phyloP scores from a whole-genome alignment of 208 protist species.

The Acanthamoeba healyi region DNA sequence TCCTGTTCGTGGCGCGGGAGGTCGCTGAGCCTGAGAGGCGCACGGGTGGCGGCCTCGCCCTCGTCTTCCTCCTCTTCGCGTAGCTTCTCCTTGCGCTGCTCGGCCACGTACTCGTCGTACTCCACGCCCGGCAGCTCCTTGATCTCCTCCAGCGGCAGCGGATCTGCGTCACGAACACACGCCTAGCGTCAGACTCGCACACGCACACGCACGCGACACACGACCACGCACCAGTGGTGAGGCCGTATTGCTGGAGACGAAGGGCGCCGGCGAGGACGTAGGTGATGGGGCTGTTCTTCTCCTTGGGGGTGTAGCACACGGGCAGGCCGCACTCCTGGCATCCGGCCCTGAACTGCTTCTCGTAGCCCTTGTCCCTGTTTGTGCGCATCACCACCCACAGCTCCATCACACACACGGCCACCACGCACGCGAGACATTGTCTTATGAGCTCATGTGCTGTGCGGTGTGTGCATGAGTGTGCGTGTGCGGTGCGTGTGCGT shows the following conservation, averaged over 20 bases:
- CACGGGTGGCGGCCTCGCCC: too few relatives aligned
- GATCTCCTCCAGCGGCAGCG: slow-evolving; percentile 31
- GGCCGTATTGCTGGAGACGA: slow-evolving; percentile 49
- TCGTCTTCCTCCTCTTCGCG: neutral
- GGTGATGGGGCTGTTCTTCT: slow-evolving; percentile 42
- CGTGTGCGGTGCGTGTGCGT: neutral
- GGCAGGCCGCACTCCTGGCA: slow-evolving; percentile 52
- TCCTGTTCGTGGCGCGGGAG: slow-evolving; percentile 43
- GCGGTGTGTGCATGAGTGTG: neutral
- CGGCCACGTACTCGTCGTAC: slow-evolving; percentile 50
- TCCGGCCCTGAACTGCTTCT: slow-evolving; percentile 48
- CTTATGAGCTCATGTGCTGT: neutral
- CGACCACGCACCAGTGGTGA: neutral
- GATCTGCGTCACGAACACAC: neutral
- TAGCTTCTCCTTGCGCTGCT: slow-evolving; percentile 53
- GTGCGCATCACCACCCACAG: neutral
- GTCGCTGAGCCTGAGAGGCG: slow-evolving; percentile 28
- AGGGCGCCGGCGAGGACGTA: slow-evolving; percentile 52
- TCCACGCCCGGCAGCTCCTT: slow-evolving; percentile 63
- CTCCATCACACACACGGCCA: neutral
- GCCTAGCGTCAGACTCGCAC: neutral
- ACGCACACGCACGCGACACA: neutral
- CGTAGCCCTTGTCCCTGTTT: slow-evolving; percentile 52
- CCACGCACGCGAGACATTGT: neutral
- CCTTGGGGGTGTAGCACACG: slow-evolving; percentile 48